phyloP scores from a whole-genome alignment of 805 yeast species.

The Nakazawaea populi region DNA sequence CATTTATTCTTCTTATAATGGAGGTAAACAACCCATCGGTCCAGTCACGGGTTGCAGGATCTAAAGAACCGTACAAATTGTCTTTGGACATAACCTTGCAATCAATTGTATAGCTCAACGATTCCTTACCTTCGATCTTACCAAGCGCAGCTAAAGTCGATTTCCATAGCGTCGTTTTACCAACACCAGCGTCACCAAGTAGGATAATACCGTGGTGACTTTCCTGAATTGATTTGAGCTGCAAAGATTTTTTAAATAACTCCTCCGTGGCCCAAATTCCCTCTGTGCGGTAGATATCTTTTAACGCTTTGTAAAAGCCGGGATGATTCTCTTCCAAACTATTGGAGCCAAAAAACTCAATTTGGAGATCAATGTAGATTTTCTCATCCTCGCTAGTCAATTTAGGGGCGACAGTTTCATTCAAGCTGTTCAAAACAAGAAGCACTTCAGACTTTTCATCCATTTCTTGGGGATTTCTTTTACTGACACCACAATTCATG shows the following conservation, averaged over 20 bases:
- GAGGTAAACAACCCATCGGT: slow-evolving; percentile 78
- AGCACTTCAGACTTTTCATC: slow-evolving; percentile 18
- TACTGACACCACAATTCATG: slow-evolving; percentile 48
- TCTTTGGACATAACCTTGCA: slow-evolving; percentile 71
- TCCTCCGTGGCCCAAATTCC: slow-evolving; percentile 28
- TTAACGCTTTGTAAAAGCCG: slow-evolving; percentile 22
- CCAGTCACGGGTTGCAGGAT: slow-evolving; percentile 84
- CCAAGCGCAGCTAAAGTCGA: slow-evolving; percentile 41
- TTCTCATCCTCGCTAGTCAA: slow-evolving; percentile 47
- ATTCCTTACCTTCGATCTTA: slow-evolving; percentile 27
- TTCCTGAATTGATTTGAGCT: slow-evolving; percentile 54
- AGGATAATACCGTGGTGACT: slow-evolving; percentile 76
- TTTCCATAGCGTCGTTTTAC: slow-evolving; percentile 57
- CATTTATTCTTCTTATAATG: slow-evolving; percentile 50
- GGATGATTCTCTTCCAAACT: slow-evolving; percentile 18
- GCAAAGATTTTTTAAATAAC: slow-evolving; percentile 54
- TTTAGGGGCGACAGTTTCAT: slow-evolving; percentile 65
- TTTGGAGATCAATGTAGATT: slow-evolving; percentile 24
- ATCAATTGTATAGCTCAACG: slow-evolving; percentile 47
- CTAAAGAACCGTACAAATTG: slow-evolving; percentile 63
- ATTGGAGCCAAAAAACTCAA: slow-evolving; percentile 21
- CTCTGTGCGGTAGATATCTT: slow-evolving; percentile 19
- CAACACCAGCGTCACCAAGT: slow-evolving; percentile 71
- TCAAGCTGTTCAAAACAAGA: slow-evolving; percentile 45
- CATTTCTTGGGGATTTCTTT: slow-evolving; percentile 14